Conservation (phyloP, 164 flowering plant genomes). For the Amborella trichopoda region DNA sequence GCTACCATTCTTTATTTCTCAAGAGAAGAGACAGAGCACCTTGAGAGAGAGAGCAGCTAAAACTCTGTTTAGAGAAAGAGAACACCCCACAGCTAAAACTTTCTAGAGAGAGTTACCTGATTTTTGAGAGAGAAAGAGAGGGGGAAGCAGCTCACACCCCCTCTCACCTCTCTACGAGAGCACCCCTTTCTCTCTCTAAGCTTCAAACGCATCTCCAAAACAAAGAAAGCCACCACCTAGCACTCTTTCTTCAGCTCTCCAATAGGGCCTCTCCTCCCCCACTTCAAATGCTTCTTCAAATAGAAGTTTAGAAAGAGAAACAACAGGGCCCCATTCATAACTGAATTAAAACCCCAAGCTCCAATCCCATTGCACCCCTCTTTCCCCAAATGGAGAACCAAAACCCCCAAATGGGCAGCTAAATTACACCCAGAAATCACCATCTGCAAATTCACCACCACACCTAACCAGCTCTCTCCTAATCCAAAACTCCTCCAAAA, state of each 20-base stretch:
- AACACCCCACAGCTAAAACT: no score
- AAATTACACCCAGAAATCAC: slow-evolving; percentile 48
- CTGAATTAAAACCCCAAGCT: slow-evolving; percentile 62
- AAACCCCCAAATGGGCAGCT: slow-evolving; percentile 55
- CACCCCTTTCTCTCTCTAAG: no score
- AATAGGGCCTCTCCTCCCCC: slow-evolving; percentile 1
- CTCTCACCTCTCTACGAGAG: no score
- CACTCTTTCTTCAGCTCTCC: not conserved
- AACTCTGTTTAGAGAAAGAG: no score
- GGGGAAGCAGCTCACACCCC: no score
- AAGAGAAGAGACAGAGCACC: no score
- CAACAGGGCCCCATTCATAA: slow-evolving; percentile 33
- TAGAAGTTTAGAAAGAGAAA: slow-evolving; percentile 30
- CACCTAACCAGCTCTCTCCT: slow-evolving; percentile 40
- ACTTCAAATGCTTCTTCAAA: slow-evolving; percentile 23
- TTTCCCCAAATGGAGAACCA: slow-evolving; percentile 50
- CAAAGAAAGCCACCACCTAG: not conserved
- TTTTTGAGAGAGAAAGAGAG: no score
- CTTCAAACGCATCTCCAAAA: no score
- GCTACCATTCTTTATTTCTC: no score
- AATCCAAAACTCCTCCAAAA: slow-evolving; percentile 70
- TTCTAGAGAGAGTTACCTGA: no score
- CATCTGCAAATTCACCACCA: slow-evolving; percentile 52
- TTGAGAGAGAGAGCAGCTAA: no score
- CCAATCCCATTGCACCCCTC: slow-evolving; percentile 88